Evolutionary conservation across 2,329 filamentous ascomycete species (phyloP).

Genomic region (Alternaria burnsii): DNA sequence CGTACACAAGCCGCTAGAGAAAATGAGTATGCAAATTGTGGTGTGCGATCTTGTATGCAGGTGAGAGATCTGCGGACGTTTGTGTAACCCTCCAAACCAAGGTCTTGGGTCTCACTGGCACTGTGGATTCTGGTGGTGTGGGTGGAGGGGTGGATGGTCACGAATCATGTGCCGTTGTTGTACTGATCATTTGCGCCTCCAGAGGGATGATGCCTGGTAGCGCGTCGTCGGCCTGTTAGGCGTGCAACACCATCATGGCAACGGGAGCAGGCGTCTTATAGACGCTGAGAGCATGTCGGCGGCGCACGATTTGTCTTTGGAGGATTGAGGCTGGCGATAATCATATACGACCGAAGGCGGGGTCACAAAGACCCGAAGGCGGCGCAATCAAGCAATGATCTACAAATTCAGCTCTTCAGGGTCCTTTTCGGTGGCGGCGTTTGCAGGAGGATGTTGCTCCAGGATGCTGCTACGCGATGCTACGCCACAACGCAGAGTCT

Average conservation of each 20-base stretch:
- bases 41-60: slow-evolving; percentile 20
- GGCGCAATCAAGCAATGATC: slow-evolving; percentile 24
- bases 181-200: not conserved
- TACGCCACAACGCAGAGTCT: slow-evolving; percentile 24
- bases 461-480: slow-evolving; percentile 25
- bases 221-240: not conserved
- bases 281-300: not conserved
- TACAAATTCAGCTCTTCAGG: slow-evolving; percentile 27
- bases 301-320: not conserved
- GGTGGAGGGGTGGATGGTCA: not conserved
- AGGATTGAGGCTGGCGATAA: not conserved
- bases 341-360: slow-evolving; percentile 7
- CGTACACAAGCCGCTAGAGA: slow-evolving; percentile 2
- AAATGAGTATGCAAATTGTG: slow-evolving; percentile 4
- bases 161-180: slow-evolving; percentile 12
- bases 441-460: slow-evolving; percentile 30
- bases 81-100: slow-evolving; percentile 12
- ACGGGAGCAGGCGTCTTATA: not conserved
- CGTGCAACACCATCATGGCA: not conserved
- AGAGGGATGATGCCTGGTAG: slow-evolving; percentile 5
- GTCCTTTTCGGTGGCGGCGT: slow-evolving; percentile 20
- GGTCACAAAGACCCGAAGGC: slow-evolving; percentile 5
- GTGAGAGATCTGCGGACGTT: slow-evolving; percentile 18
- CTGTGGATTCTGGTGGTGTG: slow-evolving; percentile 11
- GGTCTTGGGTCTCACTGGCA: slow-evolving; percentile 11